Conservation (phyloP, 768 basidiomycete genomes). For the Lentinula edodes region DNA sequence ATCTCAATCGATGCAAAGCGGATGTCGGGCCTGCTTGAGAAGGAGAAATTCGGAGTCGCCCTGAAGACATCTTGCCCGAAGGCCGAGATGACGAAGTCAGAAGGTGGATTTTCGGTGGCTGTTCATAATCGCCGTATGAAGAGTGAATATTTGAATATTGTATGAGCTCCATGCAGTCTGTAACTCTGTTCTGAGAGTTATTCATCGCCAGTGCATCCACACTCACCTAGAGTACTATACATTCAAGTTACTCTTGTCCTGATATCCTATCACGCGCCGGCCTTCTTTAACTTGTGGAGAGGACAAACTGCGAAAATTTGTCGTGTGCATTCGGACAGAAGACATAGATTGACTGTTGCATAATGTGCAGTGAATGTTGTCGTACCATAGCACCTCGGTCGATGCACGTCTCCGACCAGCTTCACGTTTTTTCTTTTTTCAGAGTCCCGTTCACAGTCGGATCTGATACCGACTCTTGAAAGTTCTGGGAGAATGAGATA, state of each 20-base stretch:
- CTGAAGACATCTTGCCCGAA: background rate
- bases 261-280: background rate
- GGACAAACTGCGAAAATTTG: no score
- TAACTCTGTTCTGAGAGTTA: background rate
- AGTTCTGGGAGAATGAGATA: background rate
- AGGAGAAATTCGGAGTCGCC: background rate
- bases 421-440: background rate
- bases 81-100: background rate
- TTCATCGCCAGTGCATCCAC: no score
- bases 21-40: slow-evolving; percentile 1
- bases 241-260: no score
- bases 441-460: background rate
- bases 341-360: background rate
- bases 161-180: background rate
- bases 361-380: background rate
- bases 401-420: background rate
- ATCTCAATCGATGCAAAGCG: background rate
- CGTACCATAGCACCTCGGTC: background rate
- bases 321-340: no score
- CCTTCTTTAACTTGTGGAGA: background rate
- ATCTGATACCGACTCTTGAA: background rate
- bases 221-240: no score
- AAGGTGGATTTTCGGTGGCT: background rate
- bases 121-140: background rate
- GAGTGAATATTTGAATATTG: background rate